Percentiles rank a stretch among this genome's conserved stretches.
Conservation (phyloP, 169 alveolate species). For the Amoebophrya sp. region DNA sequence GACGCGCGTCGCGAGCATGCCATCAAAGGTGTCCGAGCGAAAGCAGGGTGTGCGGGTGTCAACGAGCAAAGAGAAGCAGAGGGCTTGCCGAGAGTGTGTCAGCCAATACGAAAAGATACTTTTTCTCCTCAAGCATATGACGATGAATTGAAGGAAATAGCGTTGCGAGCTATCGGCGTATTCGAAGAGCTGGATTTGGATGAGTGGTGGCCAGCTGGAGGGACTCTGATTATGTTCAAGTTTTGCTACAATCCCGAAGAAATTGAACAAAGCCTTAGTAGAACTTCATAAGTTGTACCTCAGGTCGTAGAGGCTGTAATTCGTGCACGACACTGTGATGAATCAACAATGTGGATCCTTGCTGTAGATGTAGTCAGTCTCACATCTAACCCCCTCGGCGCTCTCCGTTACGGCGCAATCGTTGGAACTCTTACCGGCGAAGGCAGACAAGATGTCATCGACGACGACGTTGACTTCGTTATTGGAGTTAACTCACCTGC, state of each 20-base stretch:
- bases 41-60: background rate
- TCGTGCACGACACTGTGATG: too few species aligned
- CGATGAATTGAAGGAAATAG: background rate
- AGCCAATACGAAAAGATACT: background rate
- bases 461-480: background rate
- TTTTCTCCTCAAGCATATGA: background rate
- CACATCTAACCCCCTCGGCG: too few species aligned
- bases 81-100: background rate
- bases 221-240: background rate
- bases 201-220: background rate
- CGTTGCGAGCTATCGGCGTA: background rate
- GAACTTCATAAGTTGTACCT: too few species aligned
- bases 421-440: background rate
- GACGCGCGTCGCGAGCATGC: background rate
- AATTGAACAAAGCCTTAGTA: too few species aligned
- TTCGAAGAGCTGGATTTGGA: background rate
- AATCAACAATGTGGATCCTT: too few species aligned
- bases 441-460: background rate
- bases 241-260: too few species aligned
- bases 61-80: background rate
- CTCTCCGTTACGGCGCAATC: background rate
- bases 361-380: background rate
- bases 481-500: background rate
- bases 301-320: too few species aligned
- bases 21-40: background rate